Percentiles rank a stretch among this genome's conserved stretches.
phyloP scores from a whole-genome alignment of 768 basidiomycete species.

The Suillus subalutaceus region DNA sequence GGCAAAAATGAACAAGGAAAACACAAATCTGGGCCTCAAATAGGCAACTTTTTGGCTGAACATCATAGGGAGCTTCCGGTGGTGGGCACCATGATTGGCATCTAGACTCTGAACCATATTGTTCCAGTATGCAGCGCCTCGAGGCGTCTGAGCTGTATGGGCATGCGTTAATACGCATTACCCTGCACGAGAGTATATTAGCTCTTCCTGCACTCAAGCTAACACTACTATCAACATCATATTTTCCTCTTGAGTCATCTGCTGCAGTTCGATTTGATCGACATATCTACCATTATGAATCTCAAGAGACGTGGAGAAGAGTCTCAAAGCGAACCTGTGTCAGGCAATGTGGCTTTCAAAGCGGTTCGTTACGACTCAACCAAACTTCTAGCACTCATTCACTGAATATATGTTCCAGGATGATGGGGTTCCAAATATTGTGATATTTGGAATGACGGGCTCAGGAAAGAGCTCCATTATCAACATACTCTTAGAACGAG shows the following conservation, averaged over 20 bases:
- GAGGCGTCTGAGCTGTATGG: not conserved
- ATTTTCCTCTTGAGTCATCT: not conserved
- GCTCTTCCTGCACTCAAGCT: not conserved
- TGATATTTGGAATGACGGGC: not conserved
- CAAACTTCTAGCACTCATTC: not conserved
- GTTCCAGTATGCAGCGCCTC: not conserved
- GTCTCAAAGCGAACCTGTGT: not conserved
- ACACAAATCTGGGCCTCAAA: too few relatives aligned
- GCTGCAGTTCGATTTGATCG: not conserved
- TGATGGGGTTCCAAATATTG: not conserved
- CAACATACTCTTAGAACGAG: not conserved
- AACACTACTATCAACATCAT: not conserved
- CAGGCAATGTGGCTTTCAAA: not conserved
- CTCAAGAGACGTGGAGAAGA: not conserved
- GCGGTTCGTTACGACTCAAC: not conserved
- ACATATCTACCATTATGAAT: not conserved
- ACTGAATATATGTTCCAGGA: not conserved
- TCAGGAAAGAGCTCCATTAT: conserved; percentile 3
- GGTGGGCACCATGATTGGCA: too few relatives aligned
- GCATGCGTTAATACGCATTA: not conserved
- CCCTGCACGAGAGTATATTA: not conserved
- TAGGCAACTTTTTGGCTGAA: too few relatives aligned
- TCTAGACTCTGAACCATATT: not conserved
- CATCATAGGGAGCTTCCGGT: too few relatives aligned
- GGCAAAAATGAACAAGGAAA: too few relatives aligned